Conservation (phyloP, 108 stramenopile genomes). For the Nitzschia putrida region DNA sequence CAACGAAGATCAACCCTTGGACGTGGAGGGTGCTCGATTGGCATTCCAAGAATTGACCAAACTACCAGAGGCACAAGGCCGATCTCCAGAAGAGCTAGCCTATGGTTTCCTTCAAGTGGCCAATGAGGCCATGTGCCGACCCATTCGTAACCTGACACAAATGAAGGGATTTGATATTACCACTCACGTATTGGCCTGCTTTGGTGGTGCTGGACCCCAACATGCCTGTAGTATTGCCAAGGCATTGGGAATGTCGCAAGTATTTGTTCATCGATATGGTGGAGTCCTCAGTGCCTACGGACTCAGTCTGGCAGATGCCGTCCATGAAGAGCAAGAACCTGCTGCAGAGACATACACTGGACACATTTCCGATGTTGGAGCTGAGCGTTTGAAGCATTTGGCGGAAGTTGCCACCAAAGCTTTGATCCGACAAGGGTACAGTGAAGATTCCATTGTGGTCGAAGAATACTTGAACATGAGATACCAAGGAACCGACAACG, state of each 20-base stretch:
- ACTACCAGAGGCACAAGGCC: conserved; percentile 63
- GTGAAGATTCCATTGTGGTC: conserved; percentile 53
- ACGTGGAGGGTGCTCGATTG: conserved; percentile 79
- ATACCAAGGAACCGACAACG: conserved; percentile 95
- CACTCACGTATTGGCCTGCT: conserved; percentile 89
- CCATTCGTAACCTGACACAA: conserved; percentile 97
- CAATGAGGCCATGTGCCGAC: conserved; percentile 99
- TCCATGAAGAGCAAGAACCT: conserved; percentile 92
- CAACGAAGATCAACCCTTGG: conserved; percentile 93
- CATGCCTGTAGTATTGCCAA: conserved; percentile 89
- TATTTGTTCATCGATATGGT: conserved; percentile 92
- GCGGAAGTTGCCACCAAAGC: conserved; percentile 53
- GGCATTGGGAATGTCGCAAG: conserved; percentile 89
- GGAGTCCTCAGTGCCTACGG: conserved; percentile 98
- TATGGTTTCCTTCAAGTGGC: conserved; percentile 97
- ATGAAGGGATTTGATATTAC: conserved; percentile 93
- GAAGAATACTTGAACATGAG: conserved; percentile 89
- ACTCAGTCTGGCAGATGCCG: conserved; percentile 91
- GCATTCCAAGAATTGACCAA: conserved; percentile 82
- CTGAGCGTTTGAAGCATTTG: conserved; percentile 61
- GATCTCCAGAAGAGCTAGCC: conserved; percentile 87
- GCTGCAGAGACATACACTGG: conserved; percentile 65
- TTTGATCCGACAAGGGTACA: conserved; percentile 86
- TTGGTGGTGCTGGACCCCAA: conserved; percentile 98
- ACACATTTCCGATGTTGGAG: conserved; percentile 48